phyloP scores from a whole-genome alignment of 805 yeast species.

The Saturnispora besseyi region DNA sequence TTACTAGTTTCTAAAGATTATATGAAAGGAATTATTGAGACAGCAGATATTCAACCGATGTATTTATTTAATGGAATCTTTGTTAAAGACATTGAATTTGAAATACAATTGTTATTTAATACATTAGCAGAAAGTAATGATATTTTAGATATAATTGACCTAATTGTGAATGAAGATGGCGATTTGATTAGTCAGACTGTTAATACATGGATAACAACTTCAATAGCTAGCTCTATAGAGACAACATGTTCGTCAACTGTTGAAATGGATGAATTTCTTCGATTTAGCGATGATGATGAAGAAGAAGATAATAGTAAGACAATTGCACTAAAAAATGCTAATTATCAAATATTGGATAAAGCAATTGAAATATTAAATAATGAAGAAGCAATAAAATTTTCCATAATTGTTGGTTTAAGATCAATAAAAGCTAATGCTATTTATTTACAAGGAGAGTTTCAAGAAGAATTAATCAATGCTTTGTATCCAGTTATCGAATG shows the following conservation, averaged over 20 bases:
- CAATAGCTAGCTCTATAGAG: neutral
- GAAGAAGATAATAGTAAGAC: conserved; percentile 13
- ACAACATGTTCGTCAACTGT: neutral
- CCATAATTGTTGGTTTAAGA: conserved; percentile 33
- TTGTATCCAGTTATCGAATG: conserved; percentile 67
- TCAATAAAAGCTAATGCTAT: conserved; percentile 31
- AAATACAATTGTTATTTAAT: conserved; percentile 10
- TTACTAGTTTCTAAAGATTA: conserved; percentile 17
- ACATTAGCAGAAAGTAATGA: neutral
- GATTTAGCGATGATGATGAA: conserved; percentile 20
- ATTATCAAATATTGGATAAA: conserved; percentile 6
- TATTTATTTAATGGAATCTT: conserved; percentile 18
- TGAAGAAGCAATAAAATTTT: neutral
- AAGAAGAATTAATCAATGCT: conserved; percentile 56
- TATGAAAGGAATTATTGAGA: conserved; percentile 5
- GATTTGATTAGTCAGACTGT: conserved; percentile 18
- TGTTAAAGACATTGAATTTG: conserved; percentile 17
- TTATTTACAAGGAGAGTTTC: conserved; percentile 31
- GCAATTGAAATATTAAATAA: neutral
- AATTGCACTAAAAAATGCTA: neutral
- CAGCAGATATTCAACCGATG: conserved; percentile 1
- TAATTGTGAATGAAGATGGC: neutral
- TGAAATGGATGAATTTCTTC: conserved; percentile 17
- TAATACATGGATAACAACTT: conserved; percentile 33
- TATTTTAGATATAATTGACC: neutral